Percentiles rank a stretch among this genome's conserved stretches.
These are phyloP conservation scores for Colletotrichum magnum DNA, from an alignment of 2,329 filamentous ascomycete species.

Conservation along the genomic window DNA sequence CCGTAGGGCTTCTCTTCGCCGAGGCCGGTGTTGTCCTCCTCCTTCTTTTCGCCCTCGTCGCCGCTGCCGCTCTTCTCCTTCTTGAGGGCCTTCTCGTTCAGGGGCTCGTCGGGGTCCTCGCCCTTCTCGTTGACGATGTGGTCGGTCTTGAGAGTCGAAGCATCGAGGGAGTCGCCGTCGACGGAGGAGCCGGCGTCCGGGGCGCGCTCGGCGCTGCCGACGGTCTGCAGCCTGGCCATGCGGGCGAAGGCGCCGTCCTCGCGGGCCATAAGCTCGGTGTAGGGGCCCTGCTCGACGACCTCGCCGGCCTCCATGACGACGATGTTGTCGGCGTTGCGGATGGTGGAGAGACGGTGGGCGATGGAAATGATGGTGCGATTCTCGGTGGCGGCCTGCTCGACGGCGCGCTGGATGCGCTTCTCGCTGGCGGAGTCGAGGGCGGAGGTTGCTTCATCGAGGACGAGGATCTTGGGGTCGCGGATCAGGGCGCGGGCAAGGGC, in stretches of 20 bases:
- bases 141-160: slow-evolving; percentile 38
- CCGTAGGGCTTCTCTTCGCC: slow-evolving; percentile 42
- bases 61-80: slow-evolving; percentile 18
- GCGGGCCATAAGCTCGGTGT: slow-evolving; percentile 69
- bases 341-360: slow-evolving; percentile 73
- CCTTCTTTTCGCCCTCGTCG: slow-evolving; percentile 15
- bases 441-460: slow-evolving; percentile 68
- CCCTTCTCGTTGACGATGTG: slow-evolving; percentile 26
- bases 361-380: slow-evolving; percentile 77
- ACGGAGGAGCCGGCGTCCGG: slow-evolving; percentile 38
- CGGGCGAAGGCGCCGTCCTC: slow-evolving; percentile 51
- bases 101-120: slow-evolving; percentile 18
- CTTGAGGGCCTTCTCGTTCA: slow-evolving; percentile 8
- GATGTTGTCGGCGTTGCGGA: slow-evolving; percentile 76
- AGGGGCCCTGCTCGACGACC: slow-evolving; percentile 75
- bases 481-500: slow-evolving; percentile 65
- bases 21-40: slow-evolving; percentile 27
- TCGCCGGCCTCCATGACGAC: slow-evolving; percentile 74
- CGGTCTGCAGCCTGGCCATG: slow-evolving; percentile 45
- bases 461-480: slow-evolving; percentile 62
- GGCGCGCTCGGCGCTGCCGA: slow-evolving; percentile 38
- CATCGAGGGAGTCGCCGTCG: slow-evolving; percentile 40
- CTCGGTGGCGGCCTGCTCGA: slow-evolving; percentile 53
- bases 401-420: slow-evolving; percentile 58
- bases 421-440: slow-evolving; percentile 66